A percentile compares a stretch with the other conserved stretches of the same genome.
These are phyloP conservation scores for Megacollybia marginata DNA, from an alignment of 768 basidiomycete species.

Conservation along the genomic window DNA sequence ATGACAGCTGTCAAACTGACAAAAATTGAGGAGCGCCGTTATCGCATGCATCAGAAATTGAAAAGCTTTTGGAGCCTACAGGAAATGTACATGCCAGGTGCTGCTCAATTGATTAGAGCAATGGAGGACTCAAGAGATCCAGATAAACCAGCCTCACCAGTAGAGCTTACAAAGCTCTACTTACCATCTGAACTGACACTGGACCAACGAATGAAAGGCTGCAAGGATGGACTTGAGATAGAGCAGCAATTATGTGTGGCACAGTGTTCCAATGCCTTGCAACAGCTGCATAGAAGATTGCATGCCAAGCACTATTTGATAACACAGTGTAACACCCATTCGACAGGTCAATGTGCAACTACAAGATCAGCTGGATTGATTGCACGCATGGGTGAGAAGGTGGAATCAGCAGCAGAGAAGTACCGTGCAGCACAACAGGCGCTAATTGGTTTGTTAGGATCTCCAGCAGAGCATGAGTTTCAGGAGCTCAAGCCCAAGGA, in stretches of 20 bases:
- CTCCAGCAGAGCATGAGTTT: not conserved
- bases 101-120: not conserved
- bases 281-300: not conserved
- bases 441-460: not conserved
- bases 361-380: slow-evolving; percentile 2
- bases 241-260: slow-evolving; percentile 3
- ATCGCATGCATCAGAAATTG: slow-evolving; percentile 2
- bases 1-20: not conserved
- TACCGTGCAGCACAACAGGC: slow-evolving; percentile 1
- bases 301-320: slow-evolving; percentile 7
- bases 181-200: not conserved
- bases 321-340: slow-evolving; percentile 1
- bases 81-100: slow-evolving; percentile 5
- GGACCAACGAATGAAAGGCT: not conserved
- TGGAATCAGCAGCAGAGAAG: not conserved
- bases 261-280: slow-evolving; percentile 3
- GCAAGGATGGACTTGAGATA: not conserved
- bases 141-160: not conserved
- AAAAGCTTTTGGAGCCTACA: not conserved
- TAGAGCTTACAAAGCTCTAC: slow-evolving; percentile 6
- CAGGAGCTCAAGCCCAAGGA: not conserved
- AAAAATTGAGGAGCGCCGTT: slow-evolving; percentile 5
- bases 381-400: slow-evolving; percentile 3
- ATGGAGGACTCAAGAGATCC: slow-evolving; percentile 4
- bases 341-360: not conserved